These are phyloP conservation scores for Aspergillus sp. DNA, from an alignment of 2,329 filamentous ascomycete species.

Conservation along the genomic window DNA sequence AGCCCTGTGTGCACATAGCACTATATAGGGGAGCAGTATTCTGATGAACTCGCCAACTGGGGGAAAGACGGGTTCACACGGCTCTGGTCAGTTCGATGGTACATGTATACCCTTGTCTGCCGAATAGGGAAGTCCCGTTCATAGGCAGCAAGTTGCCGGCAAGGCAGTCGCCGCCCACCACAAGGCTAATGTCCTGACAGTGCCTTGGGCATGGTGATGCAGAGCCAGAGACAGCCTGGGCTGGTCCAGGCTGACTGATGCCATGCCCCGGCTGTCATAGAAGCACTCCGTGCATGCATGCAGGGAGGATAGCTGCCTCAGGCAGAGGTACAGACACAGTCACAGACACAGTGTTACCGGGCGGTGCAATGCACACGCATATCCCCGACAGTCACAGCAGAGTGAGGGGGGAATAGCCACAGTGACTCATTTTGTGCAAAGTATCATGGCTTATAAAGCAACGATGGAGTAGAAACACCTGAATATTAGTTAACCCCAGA, in stretches of 20 bases:
- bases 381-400: neutral
- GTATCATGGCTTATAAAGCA: neutral
- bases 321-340: neutral
- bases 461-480: neutral
- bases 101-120: neutral
- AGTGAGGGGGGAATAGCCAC: neutral
- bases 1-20: too few species aligned
- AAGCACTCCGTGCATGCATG: neutral
- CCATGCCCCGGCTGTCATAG: neutral
- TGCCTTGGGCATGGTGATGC: neutral
- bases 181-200: neutral
- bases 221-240: neutral
- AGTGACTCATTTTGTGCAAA: neutral
- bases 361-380: neutral
- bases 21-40: too few species aligned
- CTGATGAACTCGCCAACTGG: neutral
- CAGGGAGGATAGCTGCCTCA: neutral
- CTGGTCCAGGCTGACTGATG: neutral
- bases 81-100: neutral
- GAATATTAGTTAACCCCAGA: neutral
- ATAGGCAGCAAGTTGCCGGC: neutral
- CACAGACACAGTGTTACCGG: neutral
- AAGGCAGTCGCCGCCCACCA: neutral
- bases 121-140: neutral
- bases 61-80: neutral